Percentiles rank a stretch among this genome's conserved stretches.
These are phyloP conservation scores for Haberlea rhodopensis DNA, from an alignment of 257 asterid genomes.

Conservation along the genomic window DNA sequence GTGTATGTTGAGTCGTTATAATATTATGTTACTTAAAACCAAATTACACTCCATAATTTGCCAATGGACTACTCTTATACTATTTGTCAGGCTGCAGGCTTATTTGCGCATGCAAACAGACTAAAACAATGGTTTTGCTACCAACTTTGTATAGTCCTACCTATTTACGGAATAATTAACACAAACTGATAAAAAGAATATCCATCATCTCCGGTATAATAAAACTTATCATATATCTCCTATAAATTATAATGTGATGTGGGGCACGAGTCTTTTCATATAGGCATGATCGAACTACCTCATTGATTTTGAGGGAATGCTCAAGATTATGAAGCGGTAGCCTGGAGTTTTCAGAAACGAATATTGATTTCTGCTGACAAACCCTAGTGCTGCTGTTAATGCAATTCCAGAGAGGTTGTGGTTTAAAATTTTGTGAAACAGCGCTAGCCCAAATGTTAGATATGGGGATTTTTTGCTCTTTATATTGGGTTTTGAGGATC, in stretches of 20 bases:
- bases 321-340: slow-evolving; percentile 23
- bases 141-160: no score
- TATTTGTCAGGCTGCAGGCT: no score
- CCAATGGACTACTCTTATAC: neutral
- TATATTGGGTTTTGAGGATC: slow-evolving; percentile 29
- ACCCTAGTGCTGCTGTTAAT: slow-evolving; percentile 5
- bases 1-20: neutral
- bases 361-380: slow-evolving; percentile 30
- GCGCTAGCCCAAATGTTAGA: slow-evolving; percentile 28
- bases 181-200: no score
- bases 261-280: neutral
- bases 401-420: slow-evolving; percentile 31
- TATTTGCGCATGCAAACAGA: neutral
- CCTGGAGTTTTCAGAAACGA: slow-evolving; percentile 19
- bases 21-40: neutral
- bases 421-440: slow-evolving; percentile 22
- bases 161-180: no score
- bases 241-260: neutral
- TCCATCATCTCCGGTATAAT: no score
- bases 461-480: slow-evolving; percentile 31
- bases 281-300: neutral
- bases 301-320: slow-evolving; percentile 12
- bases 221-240: neutral
- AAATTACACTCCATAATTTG: neutral
- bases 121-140: no score